phyloP scores from a whole-genome alignment of 2,329 filamentous ascomycete genomes.

The Xylaria hypoxylon region DNA sequence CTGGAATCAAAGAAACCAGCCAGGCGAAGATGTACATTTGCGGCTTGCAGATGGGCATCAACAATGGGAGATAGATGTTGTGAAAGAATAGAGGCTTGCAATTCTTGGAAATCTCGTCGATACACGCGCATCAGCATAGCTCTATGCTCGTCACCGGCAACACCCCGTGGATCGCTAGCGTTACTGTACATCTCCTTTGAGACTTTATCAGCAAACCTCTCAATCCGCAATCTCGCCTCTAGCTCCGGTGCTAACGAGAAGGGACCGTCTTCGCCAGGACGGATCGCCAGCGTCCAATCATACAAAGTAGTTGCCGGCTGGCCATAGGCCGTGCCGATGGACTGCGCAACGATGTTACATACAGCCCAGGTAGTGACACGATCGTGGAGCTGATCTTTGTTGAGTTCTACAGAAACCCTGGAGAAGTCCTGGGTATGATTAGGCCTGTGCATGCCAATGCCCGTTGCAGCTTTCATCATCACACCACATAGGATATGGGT shows the following conservation, averaged over 20 bases:
- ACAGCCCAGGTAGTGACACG: slow-evolving; percentile 85
- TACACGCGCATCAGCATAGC: slow-evolving; percentile 75
- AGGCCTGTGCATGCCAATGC: slow-evolving; percentile 83
- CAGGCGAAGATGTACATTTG: slow-evolving; percentile 79
- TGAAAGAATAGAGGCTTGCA: slow-evolving; percentile 70
- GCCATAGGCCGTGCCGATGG: slow-evolving; percentile 84
- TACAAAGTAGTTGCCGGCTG: slow-evolving; percentile 83
- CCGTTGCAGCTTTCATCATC: slow-evolving; percentile 89
- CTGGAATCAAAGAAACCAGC: slow-evolving; percentile 86
- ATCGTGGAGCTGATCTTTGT: slow-evolving; percentile 82
- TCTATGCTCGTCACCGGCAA: slow-evolving; percentile 74
- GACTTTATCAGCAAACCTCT: slow-evolving; percentile 80
- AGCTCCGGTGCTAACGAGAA: slow-evolving; percentile 71
- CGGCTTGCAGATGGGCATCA: slow-evolving; percentile 77
- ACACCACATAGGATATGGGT: slow-evolving; percentile 85
- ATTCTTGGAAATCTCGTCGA: slow-evolving; percentile 71
- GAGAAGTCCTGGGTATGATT: slow-evolving; percentile 88
- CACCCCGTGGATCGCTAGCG: slow-evolving; percentile 76
- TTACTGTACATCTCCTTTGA: slow-evolving; percentile 85
- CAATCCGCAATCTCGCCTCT: slow-evolving; percentile 75
- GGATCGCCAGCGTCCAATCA: slow-evolving; percentile 76
- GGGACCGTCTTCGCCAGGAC: slow-evolving; percentile 69
- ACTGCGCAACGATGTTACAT: slow-evolving; percentile 85
- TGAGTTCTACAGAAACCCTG: slow-evolving; percentile 77
- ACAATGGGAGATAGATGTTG: slow-evolving; percentile 68